A percentile compares a stretch with the other conserved stretches of the same genome.
phyloP scores from a whole-genome alignment of 805 yeast genomes.

The Candida adriatica region DNA sequence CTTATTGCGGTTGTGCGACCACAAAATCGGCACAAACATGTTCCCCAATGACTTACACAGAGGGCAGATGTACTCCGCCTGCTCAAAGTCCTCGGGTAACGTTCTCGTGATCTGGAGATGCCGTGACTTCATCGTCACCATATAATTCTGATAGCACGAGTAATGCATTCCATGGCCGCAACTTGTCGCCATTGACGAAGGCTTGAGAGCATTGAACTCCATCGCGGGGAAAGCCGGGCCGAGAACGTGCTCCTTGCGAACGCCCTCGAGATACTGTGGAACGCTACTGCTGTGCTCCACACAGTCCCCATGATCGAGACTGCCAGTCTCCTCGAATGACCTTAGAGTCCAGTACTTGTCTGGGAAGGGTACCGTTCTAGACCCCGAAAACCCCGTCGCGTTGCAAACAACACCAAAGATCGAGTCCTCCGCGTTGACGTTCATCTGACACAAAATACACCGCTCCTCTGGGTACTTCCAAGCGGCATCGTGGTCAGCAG shows the following conservation, averaged over 20 bases:
- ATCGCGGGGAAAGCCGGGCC: constrained; percentile 60
- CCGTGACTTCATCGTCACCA: constrained; percentile 46
- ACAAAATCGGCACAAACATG: constrained; percentile 70
- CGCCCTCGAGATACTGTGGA: constrained; percentile 29
- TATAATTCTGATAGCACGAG: constrained; percentile 61
- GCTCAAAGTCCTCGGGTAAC: constrained; percentile 64
- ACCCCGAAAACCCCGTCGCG: constrained; percentile 50
- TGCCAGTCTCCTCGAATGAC: constrained; percentile 42
- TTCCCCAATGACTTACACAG: constrained; percentile 84
- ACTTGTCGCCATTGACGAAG: constrained; percentile 40
- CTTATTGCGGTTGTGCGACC: constrained; percentile 39
- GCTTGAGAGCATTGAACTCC: constrained; percentile 27
- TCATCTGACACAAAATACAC: constrained; percentile 80
- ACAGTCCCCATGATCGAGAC: constrained; percentile 12
- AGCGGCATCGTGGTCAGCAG: constrained; percentile 26
- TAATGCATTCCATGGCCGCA: constrained; percentile 96
- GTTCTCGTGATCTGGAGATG: constrained; percentile 75
- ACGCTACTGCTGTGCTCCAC: constrained; percentile 27
- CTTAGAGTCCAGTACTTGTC: constrained; percentile 59
- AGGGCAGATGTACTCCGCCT: constrained; percentile 80
- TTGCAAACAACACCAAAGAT: constrained; percentile 72
- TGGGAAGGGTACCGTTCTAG: constrained; percentile 57
- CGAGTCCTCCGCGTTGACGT: constrained; percentile 47
- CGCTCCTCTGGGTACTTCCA: constrained; percentile 72
- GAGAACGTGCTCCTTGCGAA: constrained; percentile 36